phyloP scores from a whole-genome alignment of 495 filamentous ascomycete species.

The Penicillium riverlandense region DNA sequence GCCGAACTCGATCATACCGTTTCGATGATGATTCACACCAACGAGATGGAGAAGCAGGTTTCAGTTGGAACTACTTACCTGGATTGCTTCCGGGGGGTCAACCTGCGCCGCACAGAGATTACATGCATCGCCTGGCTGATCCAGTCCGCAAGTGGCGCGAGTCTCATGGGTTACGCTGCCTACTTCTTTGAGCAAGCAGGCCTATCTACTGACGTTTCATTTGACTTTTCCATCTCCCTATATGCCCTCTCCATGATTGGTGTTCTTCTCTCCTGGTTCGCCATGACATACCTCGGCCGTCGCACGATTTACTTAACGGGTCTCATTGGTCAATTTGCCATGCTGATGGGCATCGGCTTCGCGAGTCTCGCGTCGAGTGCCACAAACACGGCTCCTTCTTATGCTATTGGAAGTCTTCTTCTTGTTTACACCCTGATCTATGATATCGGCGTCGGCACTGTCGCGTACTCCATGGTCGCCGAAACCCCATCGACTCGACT shows the following conservation, averaged over 20 bases:
- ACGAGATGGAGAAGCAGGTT: slow-evolving; percentile 59
- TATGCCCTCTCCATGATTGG: slow-evolving; percentile 47
- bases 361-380: slow-evolving; percentile 51
- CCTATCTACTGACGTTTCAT: slow-evolving; percentile 39
- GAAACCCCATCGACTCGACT: slow-evolving; percentile 62
- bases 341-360: slow-evolving; percentile 57
- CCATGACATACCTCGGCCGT: slow-evolving; percentile 60
- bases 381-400: slow-evolving; percentile 42
- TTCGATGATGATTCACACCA: slow-evolving; percentile 77
- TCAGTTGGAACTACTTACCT: slow-evolving; percentile 55
- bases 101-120: slow-evolving; percentile 65
- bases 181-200: slow-evolving; percentile 69
- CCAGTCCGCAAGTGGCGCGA: slow-evolving; percentile 65
- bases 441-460: slow-evolving; percentile 63
- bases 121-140: slow-evolving; percentile 70
- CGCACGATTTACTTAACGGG: slow-evolving; percentile 61
- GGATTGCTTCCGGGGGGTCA: slow-evolving; percentile 68
- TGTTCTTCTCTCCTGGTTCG: slow-evolving; percentile 59
- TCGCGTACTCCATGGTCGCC: slow-evolving; percentile 66
- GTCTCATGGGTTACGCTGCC: slow-evolving; percentile 67
- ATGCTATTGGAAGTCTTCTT: slow-evolving; percentile 61
- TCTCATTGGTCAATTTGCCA: slow-evolving; percentile 50
- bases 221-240: too few species aligned
- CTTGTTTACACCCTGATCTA: slow-evolving; percentile 63
- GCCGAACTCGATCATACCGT: slow-evolving; percentile 63